Conservation (phyloP, 2,329 filamentous ascomycete species). For the Byssoonygena ceratinophila region DNA sequence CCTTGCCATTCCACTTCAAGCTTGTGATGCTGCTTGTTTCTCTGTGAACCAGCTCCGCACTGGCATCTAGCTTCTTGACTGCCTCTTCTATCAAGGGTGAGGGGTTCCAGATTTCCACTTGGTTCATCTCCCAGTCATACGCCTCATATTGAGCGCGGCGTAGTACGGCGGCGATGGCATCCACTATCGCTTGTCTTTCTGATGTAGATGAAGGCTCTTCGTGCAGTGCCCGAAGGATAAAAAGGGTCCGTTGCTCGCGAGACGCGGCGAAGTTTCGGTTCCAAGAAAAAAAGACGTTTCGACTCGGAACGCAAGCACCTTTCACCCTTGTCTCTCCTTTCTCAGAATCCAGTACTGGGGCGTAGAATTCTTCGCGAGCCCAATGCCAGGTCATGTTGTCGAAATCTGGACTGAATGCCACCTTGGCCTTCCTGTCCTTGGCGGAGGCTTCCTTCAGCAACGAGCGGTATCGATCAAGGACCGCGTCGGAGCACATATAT, state of each 20-base stretch:
- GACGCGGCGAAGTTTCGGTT: slow-evolving; percentile 33
- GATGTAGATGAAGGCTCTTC: slow-evolving; percentile 30
- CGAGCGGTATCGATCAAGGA: slow-evolving; percentile 56
- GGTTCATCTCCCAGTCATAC: slow-evolving; percentile 55
- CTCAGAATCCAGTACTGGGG: slow-evolving; percentile 49
- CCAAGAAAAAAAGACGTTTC: slow-evolving; percentile 34
- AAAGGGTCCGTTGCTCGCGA: slow-evolving; percentile 31
- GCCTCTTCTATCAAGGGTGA: slow-evolving; percentile 42
- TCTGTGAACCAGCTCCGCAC: slow-evolving; percentile 34
- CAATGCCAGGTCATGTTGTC: slow-evolving; percentile 66
- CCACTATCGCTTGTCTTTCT: slow-evolving; percentile 42
- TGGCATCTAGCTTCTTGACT: slow-evolving; percentile 30
- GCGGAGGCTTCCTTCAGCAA: slow-evolving; percentile 44
- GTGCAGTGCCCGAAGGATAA: slow-evolving; percentile 36
- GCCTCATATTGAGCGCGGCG: slow-evolving; percentile 60
- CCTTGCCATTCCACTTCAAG: slow-evolving; percentile 38
- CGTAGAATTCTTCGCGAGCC: slow-evolving; percentile 69
- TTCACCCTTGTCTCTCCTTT: slow-evolving; percentile 40
- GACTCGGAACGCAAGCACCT: slow-evolving; percentile 53
- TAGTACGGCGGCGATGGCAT: slow-evolving; percentile 53
- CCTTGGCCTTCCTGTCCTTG: slow-evolving; percentile 37
- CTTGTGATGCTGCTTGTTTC: slow-evolving; percentile 39
- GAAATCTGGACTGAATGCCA: slow-evolving; percentile 59
- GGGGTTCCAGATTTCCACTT: slow-evolving; percentile 78
- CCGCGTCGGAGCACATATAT: slow-evolving; percentile 47